phyloP scores from a whole-genome alignment of 176 grass and related monocot species.

The Cenchrus americanus region DNA sequence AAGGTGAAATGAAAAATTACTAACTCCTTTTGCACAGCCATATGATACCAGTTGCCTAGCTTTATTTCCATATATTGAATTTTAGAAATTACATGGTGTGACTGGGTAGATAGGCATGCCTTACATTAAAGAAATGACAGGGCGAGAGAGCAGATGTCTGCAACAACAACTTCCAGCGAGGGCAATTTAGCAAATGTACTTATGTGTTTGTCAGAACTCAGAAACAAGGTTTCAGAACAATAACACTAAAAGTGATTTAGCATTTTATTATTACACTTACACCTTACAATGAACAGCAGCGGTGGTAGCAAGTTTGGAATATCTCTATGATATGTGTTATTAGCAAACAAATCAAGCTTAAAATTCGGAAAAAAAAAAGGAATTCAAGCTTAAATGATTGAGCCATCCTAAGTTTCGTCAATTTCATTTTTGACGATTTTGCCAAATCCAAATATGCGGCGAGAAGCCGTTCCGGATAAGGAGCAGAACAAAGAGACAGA shows the following conservation, averaged over 20 bases:
- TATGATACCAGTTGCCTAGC: background rate
- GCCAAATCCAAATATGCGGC: background rate
- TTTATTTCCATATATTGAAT: background rate
- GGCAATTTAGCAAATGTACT: too few relatives aligned
- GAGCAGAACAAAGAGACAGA: conserved; percentile 29
- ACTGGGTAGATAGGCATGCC: background rate
- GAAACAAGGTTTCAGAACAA: conserved; percentile 2
- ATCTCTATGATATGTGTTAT: background rate
- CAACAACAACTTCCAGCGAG: background rate
- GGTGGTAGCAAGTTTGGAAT: background rate
- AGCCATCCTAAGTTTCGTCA: background rate
- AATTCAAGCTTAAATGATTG: background rate
- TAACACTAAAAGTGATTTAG: background rate
- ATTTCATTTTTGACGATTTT: background rate
- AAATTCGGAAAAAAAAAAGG: too few relatives aligned
- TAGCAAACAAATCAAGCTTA: conserved; percentile 1
- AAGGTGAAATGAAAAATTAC: background rate
- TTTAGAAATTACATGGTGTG: background rate
- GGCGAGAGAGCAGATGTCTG: background rate
- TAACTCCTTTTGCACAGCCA: background rate
- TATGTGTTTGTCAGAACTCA: background rate
- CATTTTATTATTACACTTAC: background rate
- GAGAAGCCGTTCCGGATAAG: background rate
- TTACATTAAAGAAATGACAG: background rate
- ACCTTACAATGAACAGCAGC: background rate